Evolutionary conservation across 371 early-diverging fungal genomes (phyloP).

Genomic region (Sporodiniella umbellata): DNA sequence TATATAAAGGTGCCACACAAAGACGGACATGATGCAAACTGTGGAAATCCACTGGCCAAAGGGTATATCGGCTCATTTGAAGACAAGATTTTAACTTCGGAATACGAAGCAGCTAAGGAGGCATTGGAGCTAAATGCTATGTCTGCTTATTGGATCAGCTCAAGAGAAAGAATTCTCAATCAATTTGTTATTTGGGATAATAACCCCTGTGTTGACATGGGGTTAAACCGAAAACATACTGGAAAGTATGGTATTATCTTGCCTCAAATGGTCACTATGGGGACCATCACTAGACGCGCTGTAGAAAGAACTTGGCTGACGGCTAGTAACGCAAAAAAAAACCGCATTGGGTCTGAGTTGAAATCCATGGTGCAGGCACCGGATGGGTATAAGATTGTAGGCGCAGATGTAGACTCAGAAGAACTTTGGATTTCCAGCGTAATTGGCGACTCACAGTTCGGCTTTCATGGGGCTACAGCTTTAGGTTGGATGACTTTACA

Average conservation of each 20-base stretch:
- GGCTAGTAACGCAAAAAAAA: constrained; percentile 89
- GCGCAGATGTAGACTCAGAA: constrained; percentile 97
- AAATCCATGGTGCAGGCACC: constrained; percentile 89
- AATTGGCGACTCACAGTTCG: constrained; percentile 93
- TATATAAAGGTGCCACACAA: constrained; percentile 87
- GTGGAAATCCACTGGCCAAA: constrained; percentile 88
- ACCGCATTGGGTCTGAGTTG: constrained; percentile 92
- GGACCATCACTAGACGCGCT: constrained; percentile 94
- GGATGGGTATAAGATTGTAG: constrained; percentile 79
- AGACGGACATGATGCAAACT: constrained; percentile 78
- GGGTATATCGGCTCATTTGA: constrained; percentile 77
- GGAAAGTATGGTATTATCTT: constrained; percentile 78
- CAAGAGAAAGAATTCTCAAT: constrained; percentile 75
- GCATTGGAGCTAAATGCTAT: constrained; percentile 76
- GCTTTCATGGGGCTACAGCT: constrained; percentile 91
- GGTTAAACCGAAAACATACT: constrained; percentile 36
- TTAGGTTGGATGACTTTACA: constrained; percentile 98
- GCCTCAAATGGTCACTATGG: constrained; percentile 91
- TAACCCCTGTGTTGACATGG: constrained; percentile 36
- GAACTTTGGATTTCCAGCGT: constrained; percentile 97
- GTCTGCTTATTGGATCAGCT: constrained; percentile 92
- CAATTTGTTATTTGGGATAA: constrained; percentile 88
- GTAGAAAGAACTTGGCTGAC: constrained; percentile 97
- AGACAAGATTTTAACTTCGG: constrained; percentile 71
- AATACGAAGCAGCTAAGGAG: constrained; percentile 69